Conservation (phyloP, 2,329 filamentous ascomycete genomes). For the Fusarium decemcellulare region DNA sequence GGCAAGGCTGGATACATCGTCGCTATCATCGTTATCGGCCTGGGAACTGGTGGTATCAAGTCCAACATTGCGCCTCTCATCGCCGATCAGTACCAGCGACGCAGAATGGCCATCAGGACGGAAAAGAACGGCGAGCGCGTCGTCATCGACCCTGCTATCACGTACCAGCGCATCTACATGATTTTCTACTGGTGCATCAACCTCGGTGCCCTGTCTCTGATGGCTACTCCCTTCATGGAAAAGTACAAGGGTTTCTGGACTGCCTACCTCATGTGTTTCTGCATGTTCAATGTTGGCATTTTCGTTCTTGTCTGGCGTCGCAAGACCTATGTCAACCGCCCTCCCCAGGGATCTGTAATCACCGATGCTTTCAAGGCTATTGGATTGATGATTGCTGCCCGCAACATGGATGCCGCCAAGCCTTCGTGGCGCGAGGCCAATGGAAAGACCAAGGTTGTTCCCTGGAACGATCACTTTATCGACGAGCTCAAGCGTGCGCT, state of each 20-base stretch:
- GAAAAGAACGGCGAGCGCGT: constrained; percentile 69
- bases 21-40: constrained; percentile 73
- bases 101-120: constrained; percentile 63
- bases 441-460: constrained; percentile 57
- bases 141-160: constrained; percentile 76
- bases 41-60: constrained; percentile 80
- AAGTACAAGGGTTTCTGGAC: constrained; percentile 77
- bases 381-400: constrained; percentile 55
- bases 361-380: constrained; percentile 72
- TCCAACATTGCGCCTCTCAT: constrained; percentile 72
- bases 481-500: constrained; percentile 77
- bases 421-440: constrained; percentile 73
- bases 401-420: constrained; percentile 74
- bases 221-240: constrained; percentile 79
- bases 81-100: constrained; percentile 76
- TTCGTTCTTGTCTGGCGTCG: constrained; percentile 63
- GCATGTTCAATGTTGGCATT: constrained; percentile 74
- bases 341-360: constrained; percentile 73
- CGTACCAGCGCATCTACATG: constrained; percentile 79
- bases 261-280: constrained; percentile 70
- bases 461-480: constrained; percentile 80
- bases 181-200: constrained; percentile 84
- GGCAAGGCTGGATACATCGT: constrained; percentile 66
- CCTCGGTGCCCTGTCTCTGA: constrained; percentile 76
- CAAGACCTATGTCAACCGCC: constrained; percentile 65